phyloP scores from a whole-genome alignment of 805 yeast species.

The fission yeast (Schizosaccharomyces pombe) region DNA sequence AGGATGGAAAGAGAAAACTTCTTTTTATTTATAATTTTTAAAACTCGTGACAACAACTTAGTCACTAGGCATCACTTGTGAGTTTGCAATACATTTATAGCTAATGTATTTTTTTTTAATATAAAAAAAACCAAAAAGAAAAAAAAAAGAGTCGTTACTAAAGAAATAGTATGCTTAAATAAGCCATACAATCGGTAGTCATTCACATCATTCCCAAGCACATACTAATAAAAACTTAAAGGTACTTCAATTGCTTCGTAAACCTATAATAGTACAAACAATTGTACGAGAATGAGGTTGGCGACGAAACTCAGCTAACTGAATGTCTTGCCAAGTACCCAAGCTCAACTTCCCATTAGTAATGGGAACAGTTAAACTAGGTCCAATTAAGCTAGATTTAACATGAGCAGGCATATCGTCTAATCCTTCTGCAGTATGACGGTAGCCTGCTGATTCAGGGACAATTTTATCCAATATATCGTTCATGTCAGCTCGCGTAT shows the following conservation, averaged over 20 bases:
- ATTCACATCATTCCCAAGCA: not conserved
- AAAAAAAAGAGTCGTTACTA: too few species aligned
- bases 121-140: not conserved
- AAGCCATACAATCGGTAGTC: too few species aligned
- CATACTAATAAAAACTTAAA: too few species aligned
- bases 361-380: slow-evolving; percentile 43
- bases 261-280: slow-evolving; percentile 53
- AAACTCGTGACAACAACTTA: not conserved
- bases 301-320: slow-evolving; percentile 48
- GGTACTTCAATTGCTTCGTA: too few species aligned
- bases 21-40: not conserved
- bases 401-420: slow-evolving; percentile 76
- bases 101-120: not conserved
- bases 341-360: slow-evolving; percentile 39
- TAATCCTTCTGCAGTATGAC: slow-evolving; percentile 48
- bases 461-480: slow-evolving; percentile 38
- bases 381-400: slow-evolving; percentile 40
- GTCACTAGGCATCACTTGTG: not conserved
- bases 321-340: slow-evolving; percentile 77
- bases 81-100: not conserved
- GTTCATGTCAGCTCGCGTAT: slow-evolving; percentile 47
- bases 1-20: not conserved
- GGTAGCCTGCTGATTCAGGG: slow-evolving; percentile 37
- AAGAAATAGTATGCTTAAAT: too few species aligned
- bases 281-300: slow-evolving; percentile 39